Base-by-base conservation (phyloP, 768 basidiomycete genomes). In the Gyrodon lividus region DNA sequence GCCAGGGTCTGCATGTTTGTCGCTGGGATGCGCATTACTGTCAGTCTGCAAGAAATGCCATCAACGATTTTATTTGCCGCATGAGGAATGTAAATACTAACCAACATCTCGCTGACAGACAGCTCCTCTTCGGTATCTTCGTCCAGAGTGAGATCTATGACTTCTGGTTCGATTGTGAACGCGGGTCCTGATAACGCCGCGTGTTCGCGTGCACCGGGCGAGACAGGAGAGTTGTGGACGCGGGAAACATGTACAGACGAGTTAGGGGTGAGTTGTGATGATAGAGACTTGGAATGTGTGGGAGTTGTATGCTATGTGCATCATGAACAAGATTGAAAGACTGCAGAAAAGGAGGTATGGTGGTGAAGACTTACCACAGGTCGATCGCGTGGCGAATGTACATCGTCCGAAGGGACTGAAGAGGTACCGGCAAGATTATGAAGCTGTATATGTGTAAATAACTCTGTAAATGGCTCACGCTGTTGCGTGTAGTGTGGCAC, bases 71-170 rank as follows among this genome's bases (percentile, higher is more conserved):
- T 40, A 57, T 44, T 26, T 12, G 16, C 4, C 19, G 1, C 4
- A 20, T 38, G 19, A 12, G 13, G 19, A 51, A 46, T 38, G 1
- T 19, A 41, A 55, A 48, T 31, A 66, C 64, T 57, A 16, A 66
- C 67, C 53, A 56, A 38, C 30, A 54, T 23, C 4, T 52, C 43
- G 1, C 41, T 19, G 19, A 55, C 34, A 4, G 26, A 23, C 3
- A 48, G 33, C 39, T 58, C 66, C 8, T 63, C 63, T 22, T 64
- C 52, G 23, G 60, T 60, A 59, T 68, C 61, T 20, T 50, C 55
- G n/a, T n/a, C n/a, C n/a, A n/a, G n/a, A 34, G 57, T 64, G 52
- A 59, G 64, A 49, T 64, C 59, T 49, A 60, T 65, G 4, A 58
- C 43, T 1, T 59, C 58, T 10, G 55, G 48, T 2, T 56, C 23